Percentiles rank a stretch among this genome's conserved stretches.
phyloP scores from a whole-genome alignment of 768 basidiomycete species.

The Psilocybe azurescens region DNA sequence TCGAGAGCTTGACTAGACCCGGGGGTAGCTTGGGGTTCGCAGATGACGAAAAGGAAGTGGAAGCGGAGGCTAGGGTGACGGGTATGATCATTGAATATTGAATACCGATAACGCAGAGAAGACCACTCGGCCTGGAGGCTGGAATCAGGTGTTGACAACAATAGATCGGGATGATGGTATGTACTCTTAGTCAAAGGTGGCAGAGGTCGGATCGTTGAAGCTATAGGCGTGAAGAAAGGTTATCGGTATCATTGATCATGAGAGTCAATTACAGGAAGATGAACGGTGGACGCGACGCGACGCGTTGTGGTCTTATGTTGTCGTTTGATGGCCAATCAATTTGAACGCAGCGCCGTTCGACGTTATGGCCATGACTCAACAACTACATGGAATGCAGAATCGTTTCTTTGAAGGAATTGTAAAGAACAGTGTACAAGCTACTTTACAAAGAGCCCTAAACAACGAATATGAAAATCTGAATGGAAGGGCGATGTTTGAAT shows the following conservation, averaged over 20 bases:
- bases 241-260: conserved; percentile 4
- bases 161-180: neutral
- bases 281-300: conserved; percentile 22
- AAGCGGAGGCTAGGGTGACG: conserved; percentile 48
- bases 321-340: conserved; percentile 4
- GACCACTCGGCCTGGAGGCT: neutral
- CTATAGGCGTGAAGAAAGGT: neutral
- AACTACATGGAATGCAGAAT: too few species aligned
- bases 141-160: neutral
- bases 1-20: conserved; percentile 71
- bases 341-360: neutral
- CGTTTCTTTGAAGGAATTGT: too few species aligned
- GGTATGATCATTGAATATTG: conserved; percentile 67
- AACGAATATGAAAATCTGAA: too few species aligned
- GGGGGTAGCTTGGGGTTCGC: conserved; percentile 59
- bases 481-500: too few species aligned
- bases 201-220: neutral
- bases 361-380: neutral
- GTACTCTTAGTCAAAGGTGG: neutral
- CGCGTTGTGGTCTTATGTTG: conserved; percentile 23
- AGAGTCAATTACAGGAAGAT: conserved; percentile 5
- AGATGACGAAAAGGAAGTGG: conserved; percentile 10
- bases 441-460: too few species aligned
- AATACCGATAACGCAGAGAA: neutral
- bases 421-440: too few species aligned